A percentile compares a stretch with the other conserved stretches of the same genome.
Conservation (phyloP, 169 alveolate species). For the Theileria sp. region DNA sequence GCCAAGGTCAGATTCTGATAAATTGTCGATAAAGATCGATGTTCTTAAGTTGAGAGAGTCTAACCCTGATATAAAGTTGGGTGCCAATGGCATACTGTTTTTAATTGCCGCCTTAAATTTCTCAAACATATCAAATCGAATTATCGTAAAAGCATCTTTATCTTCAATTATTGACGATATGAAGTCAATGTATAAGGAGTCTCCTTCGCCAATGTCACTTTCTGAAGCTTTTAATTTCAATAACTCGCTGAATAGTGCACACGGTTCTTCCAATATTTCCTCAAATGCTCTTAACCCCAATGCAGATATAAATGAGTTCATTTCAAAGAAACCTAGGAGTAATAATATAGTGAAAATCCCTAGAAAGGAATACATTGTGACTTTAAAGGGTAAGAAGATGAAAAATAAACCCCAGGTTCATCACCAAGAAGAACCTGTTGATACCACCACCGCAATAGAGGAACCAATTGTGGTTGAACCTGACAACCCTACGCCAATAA, state of each 20-base stretch:
- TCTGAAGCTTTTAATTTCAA: constrained; percentile 39
- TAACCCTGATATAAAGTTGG: constrained; percentile 19
- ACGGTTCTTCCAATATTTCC: neutral
- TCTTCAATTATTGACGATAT: constrained; percentile 26
- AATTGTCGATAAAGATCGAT: constrained; percentile 5
- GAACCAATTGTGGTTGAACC: neutral
- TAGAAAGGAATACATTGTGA: constrained; percentile 1
- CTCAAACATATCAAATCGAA: constrained; percentile 33
- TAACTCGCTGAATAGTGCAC: neutral
- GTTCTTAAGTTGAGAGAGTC: constrained; percentile 5
- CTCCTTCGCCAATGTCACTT: constrained; percentile 21
- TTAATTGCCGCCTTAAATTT: constrained; percentile 19
- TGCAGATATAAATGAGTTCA: constrained; percentile 27
- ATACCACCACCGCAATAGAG: constrained; percentile 3
- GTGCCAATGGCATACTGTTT: constrained; percentile 44
- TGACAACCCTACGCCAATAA: constrained; percentile 5
- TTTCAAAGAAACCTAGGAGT: constrained; percentile 23
- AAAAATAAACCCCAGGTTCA: neutral
- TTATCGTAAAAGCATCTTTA: constrained; percentile 41
- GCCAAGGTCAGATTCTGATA: constrained; percentile 15
- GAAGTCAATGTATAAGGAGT: constrained; percentile 11
- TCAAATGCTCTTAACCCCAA: constrained; percentile 35
- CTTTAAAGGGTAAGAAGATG: constrained; percentile 8
- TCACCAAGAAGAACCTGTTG: constrained; percentile 3
- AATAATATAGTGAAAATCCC: constrained; percentile 16